A percentile compares a stretch with the other conserved stretches of the same genome.
Conservation (phyloP, 805 yeast species). For the Schwanniomyces vanrijiae region DNA sequence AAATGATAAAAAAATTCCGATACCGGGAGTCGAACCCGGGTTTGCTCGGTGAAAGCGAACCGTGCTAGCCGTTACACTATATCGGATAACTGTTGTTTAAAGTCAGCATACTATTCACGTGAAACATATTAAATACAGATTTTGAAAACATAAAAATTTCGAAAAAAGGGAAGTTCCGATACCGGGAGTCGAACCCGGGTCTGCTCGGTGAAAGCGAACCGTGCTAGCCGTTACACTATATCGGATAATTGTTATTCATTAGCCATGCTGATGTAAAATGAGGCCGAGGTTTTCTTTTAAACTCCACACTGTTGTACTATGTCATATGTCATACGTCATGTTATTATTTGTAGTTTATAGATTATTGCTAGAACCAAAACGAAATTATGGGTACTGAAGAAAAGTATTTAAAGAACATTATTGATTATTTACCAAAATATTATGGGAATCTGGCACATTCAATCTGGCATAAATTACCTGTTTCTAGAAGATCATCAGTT, state of each 20-base stretch:
- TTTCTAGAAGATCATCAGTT: constrained; percentile 74
- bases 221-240: constrained; percentile 55
- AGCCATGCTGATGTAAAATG: no score
- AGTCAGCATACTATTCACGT: no score
- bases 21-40: constrained; percentile 88
- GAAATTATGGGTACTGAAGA: constrained; percentile 10
- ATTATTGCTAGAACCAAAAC: no score
- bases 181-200: constrained; percentile 87
- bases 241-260: constrained; percentile 36
- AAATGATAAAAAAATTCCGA: constrained; percentile 46
- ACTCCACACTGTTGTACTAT: no score
- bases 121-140: neutral
- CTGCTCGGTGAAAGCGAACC: constrained; percentile 55
- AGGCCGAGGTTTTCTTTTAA: no score
- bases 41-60: constrained; percentile 56
- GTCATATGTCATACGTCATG: neutral
- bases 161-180: no score
- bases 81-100: constrained; percentile 39
- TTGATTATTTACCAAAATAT: constrained; percentile 28
- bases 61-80: constrained; percentile 56
- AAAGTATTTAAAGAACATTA: constrained; percentile 28
- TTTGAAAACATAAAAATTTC: no score
- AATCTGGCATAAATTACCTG: constrained; percentile 67
- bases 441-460: constrained; percentile 31
- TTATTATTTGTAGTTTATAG: no score